These are phyloP conservation scores for Chaetoscypha palmicola DNA, from an alignment of 2,329 filamentous ascomycete genomes.

Conservation along the genomic window DNA sequence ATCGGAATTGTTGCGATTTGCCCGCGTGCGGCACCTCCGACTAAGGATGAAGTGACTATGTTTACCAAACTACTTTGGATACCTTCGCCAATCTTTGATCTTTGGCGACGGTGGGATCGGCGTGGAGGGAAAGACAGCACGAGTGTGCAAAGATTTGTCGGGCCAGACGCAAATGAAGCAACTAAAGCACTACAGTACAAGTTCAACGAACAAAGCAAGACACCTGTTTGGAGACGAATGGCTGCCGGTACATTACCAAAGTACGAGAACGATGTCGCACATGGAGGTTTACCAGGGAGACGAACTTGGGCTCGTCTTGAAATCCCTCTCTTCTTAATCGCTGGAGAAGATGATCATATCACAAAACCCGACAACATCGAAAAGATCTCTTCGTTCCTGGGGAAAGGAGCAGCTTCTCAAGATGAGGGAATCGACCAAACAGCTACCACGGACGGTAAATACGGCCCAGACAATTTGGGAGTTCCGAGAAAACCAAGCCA, in stretches of 20 bases:
- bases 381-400: constrained; percentile 50
- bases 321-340: constrained; percentile 71
- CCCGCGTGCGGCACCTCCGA: constrained; percentile 60
- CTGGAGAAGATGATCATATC: constrained; percentile 68
- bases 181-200: constrained; percentile 60
- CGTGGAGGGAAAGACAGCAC: constrained; percentile 69
- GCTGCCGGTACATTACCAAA: constrained; percentile 62
- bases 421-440: constrained; percentile 25
- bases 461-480: constrained; percentile 39
- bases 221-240: constrained; percentile 77
- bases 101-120: constrained; percentile 72
- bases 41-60: constrained; percentile 42
- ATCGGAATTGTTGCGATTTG: constrained; percentile 75
- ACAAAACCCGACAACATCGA: constrained; percentile 65
- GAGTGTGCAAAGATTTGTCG: constrained; percentile 74
- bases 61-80: constrained; percentile 57
- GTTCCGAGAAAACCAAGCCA: constrained; percentile 28
- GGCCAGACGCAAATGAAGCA: constrained; percentile 56
- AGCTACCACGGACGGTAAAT: constrained; percentile 40
- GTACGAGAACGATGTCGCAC: constrained; percentile 45
- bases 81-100: constrained; percentile 65
- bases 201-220: constrained; percentile 78
- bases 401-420: constrained; percentile 21
- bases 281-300: constrained; percentile 61
- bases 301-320: constrained; percentile 66